phyloP scores from a whole-genome alignment of 2,329 filamentous ascomycete genomes.

The Parastagonospora avenae region DNA sequence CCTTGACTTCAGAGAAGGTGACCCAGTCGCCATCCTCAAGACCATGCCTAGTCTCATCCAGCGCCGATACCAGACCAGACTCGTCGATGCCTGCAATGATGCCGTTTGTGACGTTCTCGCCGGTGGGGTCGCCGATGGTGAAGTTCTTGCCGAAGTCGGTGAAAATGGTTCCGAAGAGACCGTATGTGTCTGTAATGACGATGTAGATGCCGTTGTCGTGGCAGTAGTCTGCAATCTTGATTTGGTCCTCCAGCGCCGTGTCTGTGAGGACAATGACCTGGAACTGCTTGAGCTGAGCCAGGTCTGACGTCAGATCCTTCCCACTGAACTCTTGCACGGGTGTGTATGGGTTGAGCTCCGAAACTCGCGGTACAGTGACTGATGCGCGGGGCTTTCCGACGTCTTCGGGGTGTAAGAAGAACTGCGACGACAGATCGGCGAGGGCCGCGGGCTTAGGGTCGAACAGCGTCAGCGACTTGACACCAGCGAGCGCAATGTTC shows the following conservation, averaged over 20 bases:
- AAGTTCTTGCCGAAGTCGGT: constrained; percentile 97
- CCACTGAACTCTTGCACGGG: constrained; percentile 76
- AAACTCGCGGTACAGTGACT: constrained; percentile 85
- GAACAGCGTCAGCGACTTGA: constrained; percentile 94
- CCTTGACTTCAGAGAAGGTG: constrained; percentile 90
- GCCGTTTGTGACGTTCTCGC: constrained; percentile 83
- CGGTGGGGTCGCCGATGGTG: constrained; percentile 84
- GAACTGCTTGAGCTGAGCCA: constrained; percentile 84
- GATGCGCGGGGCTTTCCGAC: constrained; percentile 89
- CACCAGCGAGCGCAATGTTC: constrained; percentile 96
- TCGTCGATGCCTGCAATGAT: constrained; percentile 91
- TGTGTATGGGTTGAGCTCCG: constrained; percentile 95
- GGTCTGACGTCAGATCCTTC: constrained; percentile 71
- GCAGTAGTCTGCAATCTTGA: constrained; percentile 87
- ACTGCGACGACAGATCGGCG: constrained; percentile 92
- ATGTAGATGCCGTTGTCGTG: constrained; percentile 93
- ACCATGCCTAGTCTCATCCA: constrained; percentile 94
- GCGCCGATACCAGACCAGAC: constrained; percentile 85
- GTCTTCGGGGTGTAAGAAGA: constrained; percentile 88
- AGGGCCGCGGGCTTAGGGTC: constrained; percentile 85
- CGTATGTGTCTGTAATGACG: constrained; percentile 85
- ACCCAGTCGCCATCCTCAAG: constrained; percentile 96
- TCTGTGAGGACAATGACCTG: constrained; percentile 92
- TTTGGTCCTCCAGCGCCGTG: constrained; percentile 78
- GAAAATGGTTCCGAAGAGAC: constrained; percentile 93